These are phyloP conservation scores for Bothriochloa decipiens DNA, from an alignment of 176 grass and related monocot species.

Conservation along the genomic window DNA sequence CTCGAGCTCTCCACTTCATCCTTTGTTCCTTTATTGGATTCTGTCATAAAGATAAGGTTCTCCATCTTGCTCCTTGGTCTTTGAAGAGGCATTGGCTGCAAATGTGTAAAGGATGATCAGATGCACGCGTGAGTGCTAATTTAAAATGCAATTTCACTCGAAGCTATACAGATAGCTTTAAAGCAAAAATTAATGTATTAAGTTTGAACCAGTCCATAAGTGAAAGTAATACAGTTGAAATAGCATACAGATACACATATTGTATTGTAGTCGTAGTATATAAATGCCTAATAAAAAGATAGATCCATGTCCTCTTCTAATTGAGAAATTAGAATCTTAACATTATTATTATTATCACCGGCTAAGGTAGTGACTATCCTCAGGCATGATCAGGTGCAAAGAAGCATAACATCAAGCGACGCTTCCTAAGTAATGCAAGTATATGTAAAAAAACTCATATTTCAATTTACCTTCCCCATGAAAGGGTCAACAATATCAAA, in stretches of 20 bases:
- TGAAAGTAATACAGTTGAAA: background rate
- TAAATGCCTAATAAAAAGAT: slow-evolving; percentile 1
- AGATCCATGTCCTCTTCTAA: slow-evolving; percentile 14
- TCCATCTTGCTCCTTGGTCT: slow-evolving; percentile 90
- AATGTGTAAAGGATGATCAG: slow-evolving; percentile 35
- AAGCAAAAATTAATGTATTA: background rate
- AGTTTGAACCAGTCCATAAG: slow-evolving; percentile 11
- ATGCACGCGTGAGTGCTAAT: background rate
- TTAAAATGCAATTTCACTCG: background rate
- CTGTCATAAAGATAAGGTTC: slow-evolving; percentile 78
- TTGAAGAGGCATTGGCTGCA: slow-evolving; percentile 78
- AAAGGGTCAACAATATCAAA: slow-evolving; percentile 95
- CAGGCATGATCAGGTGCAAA: background rate
- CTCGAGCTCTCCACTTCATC: slow-evolving; percentile 50
- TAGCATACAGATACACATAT: slow-evolving; percentile 1
- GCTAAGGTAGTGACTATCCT: background rate
- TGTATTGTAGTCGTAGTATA: background rate
- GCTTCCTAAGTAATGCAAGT: background rate
- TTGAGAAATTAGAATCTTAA: background rate
- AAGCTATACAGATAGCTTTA: background rate
- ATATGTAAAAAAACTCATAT: background rate
- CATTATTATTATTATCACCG: background rate
- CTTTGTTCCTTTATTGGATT: slow-evolving; percentile 60
- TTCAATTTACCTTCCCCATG: slow-evolving; percentile 88
- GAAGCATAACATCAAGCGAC: background rate